Base-by-base conservation (phyloP, 495 filamentous ascomycete species). In the Amphirosellinia nigrospora region DNA sequence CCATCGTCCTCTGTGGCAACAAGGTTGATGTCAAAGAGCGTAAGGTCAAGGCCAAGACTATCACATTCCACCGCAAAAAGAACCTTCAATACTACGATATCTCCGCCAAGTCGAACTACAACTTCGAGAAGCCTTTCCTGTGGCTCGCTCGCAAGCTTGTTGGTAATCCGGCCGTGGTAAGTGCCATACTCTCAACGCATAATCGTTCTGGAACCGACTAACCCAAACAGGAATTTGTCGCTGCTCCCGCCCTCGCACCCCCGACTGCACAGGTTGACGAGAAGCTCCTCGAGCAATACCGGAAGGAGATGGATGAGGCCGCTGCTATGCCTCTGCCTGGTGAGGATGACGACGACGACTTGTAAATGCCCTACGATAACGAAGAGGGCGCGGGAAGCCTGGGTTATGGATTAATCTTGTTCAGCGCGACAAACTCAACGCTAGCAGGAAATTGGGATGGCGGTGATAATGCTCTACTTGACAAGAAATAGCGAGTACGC, bases 21-120 rank as follows among this genome's bases (percentile, higher is more conserved):
- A 99, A 99, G 89, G 96, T 99, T 82, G 96, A 99, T 76, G 96
- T 99, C 72, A 99, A 99, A 91, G 96, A 99, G 90, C 93, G 96
- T 82, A 99, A 99, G 86, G 96, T 99, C 78, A 99, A 99, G 89
- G 96, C 96, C 75, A 99, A 99, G 93, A 96, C 96, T 77, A 99
- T 99, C 86, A 99, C 96, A 72, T 99, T 99, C 93, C 96, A 99
- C 88, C 94, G 96, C 80, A 99, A 99, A 90, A 99, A 99, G 91
- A 98, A 98, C 86, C 90, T 99, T 21, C 96, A 99, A 83, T 99
- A 99, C 90, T 99, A 99, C 88, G 96, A 99, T 73, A 99, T 99
- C 81, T 97, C 93, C 58, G 96, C 96, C 81, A 99, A 99, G 89
- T 97, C 94, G 75, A 99, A 99, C 86, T 99, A 99, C 87, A 99